Base-by-base conservation (phyloP, 164 flowering plant genomes). In the Echeveria elegans region DNA sequence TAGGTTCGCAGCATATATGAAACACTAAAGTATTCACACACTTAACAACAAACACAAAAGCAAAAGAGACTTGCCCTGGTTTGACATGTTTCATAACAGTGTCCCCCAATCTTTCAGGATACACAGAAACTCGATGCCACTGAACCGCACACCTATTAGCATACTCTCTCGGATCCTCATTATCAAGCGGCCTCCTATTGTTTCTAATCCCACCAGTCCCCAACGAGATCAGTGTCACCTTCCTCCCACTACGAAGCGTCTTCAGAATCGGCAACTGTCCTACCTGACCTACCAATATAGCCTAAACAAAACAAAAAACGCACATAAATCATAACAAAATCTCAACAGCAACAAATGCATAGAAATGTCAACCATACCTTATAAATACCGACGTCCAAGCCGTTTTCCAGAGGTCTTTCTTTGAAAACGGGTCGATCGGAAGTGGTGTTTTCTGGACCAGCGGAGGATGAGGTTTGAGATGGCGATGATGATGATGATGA, bases 181-280 rank as follows among this genome's bases (percentile, higher is more conserved):
- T 77, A 29, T 82, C 81, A 61, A 89, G 71, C 0, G 99, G 96
- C 81, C 91, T 78, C 68, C 96, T 69, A 52, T 88, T 87, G 72
- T 88, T 89, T 21, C 90, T 76, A 52, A 94, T 85, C 30, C 99
- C 99, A 34, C 99, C 99, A 0, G 99, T 94, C 29, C 90, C 99
- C 4, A 94, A 16, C 1, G 96, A 83, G 30, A 90, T 75, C 70
- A 89, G 41, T 0, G 90, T 85, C 64, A 91, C 80, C 18, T 60
- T 63, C 34, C 70, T 78, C 66, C 99, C 99, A 71, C 83, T 87
- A 80, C 56, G 85, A 76, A 91, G 74, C 74, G 64, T 78, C 88
- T 94, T 94, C 86, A 86, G 88, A 21, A 91, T 18, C 0, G 99
- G 96, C 11, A 16, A 70, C 78, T 91, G 97, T 70, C 97, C 99